phyloP scores from a whole-genome alignment of 2,329 filamentous ascomycete genomes.

The Talaromyces sp. region DNA sequence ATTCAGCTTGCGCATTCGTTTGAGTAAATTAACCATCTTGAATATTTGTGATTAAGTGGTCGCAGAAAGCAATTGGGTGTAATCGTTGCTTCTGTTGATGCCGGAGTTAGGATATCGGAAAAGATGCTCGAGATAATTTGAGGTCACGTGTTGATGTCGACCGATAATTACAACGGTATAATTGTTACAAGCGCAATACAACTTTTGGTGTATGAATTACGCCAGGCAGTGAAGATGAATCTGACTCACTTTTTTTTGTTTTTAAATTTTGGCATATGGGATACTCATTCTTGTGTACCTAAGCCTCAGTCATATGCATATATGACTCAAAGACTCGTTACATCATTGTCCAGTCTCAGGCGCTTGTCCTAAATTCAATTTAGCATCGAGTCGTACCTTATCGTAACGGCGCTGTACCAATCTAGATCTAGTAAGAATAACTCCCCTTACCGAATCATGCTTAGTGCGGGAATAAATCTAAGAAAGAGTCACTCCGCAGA shows the following conservation, averaged over 20 bases:
- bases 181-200: background rate
- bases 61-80: background rate
- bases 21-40: constrained; percentile 49
- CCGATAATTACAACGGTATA: background rate
- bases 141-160: constrained; percentile 13
- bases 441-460: background rate
- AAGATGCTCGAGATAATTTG: constrained; percentile 14
- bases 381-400: background rate
- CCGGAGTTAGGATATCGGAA: constrained; percentile 8
- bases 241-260: background rate
- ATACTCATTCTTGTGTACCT: background rate
- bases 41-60: constrained; percentile 6
- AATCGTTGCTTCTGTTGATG: background rate
- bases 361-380: background rate
- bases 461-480: constrained; percentile 13
- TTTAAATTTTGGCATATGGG: background rate
- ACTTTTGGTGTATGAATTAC: background rate
- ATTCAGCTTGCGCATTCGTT: constrained; percentile 71
- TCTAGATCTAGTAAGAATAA: background rate
- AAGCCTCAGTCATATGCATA: background rate
- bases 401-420: background rate
- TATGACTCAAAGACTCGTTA: background rate
- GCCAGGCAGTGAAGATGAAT: background rate
- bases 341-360: background rate
- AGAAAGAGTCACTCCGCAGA: background rate